Evolutionary conservation across 352 stramenopile genomes (phyloP).

Genomic region (Pythium angustatum): DNA sequence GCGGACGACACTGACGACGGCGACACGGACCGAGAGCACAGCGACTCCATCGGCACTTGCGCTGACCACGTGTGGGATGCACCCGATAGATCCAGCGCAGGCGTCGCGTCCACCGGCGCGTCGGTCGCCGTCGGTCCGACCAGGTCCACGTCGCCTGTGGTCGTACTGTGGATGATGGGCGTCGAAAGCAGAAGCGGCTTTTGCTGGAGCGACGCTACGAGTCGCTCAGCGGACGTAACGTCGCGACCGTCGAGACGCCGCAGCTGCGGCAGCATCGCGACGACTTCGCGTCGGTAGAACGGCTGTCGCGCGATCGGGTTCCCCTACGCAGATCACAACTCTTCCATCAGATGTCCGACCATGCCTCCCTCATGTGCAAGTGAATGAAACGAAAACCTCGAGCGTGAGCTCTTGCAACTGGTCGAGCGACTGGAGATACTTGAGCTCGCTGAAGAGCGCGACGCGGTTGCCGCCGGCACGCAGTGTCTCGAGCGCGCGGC

Average conservation of each 20-base stretch:
- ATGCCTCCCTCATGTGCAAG: too few relatives aligned
- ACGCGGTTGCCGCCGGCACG: slow-evolving; percentile 49
- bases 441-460: slow-evolving; percentile 55
- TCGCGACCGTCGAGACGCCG: slow-evolving; percentile 41
- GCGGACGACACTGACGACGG: not conserved
- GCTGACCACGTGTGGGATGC: slow-evolving; percentile 11
- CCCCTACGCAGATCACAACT: slow-evolving; percentile 28
- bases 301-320: slow-evolving; percentile 50
- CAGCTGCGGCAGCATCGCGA: slow-evolving; percentile 58
- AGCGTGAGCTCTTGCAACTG: slow-evolving; percentile 47
- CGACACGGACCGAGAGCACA: not conserved
- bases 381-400: slow-evolving; percentile 20
- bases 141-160: not conserved
- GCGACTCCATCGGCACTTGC: too few relatives aligned
- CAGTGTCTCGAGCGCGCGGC: slow-evolving; percentile 38
- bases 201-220: slow-evolving; percentile 53
- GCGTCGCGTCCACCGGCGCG: not conserved
- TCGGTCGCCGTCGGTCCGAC: not conserved
- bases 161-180: not conserved
- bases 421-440: slow-evolving; percentile 46
- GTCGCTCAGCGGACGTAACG: slow-evolving; percentile 48
- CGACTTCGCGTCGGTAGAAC: slow-evolving; percentile 52
- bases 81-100: slow-evolving; percentile 25
- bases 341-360: too few relatives aligned
- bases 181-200: slow-evolving; percentile 43